phyloP scores from a whole-genome alignment of 352 stramenopile genomes.

The Phytophthora sojae region DNA sequence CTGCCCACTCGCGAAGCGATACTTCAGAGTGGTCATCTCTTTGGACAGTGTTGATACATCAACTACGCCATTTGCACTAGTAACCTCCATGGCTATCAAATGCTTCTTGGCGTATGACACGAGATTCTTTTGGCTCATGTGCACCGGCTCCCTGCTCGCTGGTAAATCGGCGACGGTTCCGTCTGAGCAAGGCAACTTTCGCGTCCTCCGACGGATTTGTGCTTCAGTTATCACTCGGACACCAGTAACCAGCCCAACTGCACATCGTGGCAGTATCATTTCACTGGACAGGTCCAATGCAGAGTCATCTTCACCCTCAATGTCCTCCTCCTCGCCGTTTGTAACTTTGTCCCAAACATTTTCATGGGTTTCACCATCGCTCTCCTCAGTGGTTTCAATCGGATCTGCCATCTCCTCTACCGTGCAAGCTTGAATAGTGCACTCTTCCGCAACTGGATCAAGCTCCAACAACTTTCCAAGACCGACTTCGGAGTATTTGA shows the following conservation, averaged over 20 bases:
- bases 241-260: slow-evolving; percentile 8
- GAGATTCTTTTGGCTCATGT: background rate
- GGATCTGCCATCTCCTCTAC: background rate
- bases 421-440: slow-evolving; percentile 3
- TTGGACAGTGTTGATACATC: background rate
- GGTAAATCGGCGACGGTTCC: background rate
- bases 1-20: slow-evolving; percentile 1
- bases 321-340: background rate
- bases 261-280: background rate
- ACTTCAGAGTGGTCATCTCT: slow-evolving; percentile 4
- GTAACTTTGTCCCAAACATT: background rate
- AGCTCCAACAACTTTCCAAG: background rate
- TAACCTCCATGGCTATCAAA: background rate
- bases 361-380: background rate
- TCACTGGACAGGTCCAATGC: background rate
- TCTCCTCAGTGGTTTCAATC: background rate
- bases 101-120: slow-evolving; percentile 1
- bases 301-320: slow-evolving; percentile 1
- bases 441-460: background rate
- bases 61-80: background rate
- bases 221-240: slow-evolving; percentile 6
- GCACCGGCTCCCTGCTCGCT: background rate
- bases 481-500: slow-evolving; percentile 4
- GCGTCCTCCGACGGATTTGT: slow-evolving; percentile 11
- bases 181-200: slow-evolving; percentile 3